Conservation (phyloP, 75 land plant genomes). For the Cupressus sempervirens region DNA sequence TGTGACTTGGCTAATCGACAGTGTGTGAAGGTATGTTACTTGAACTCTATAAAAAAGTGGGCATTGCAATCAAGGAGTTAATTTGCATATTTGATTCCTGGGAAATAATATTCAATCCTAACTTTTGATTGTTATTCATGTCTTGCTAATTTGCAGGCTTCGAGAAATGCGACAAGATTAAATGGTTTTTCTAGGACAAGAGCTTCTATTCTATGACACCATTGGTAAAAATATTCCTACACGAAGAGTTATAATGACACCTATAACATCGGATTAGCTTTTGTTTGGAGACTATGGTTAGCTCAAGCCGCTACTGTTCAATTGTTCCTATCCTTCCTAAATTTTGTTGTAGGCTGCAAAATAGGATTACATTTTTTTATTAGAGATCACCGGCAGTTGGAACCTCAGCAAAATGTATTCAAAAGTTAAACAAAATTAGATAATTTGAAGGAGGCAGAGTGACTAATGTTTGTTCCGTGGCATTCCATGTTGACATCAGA, state of each 20-base stretch:
- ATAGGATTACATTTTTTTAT: not conserved
- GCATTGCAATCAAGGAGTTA: not conserved
- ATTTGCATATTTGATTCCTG: not conserved
- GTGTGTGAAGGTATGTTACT: conserved; percentile 58
- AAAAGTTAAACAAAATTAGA: not conserved
- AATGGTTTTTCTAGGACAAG: not conserved
- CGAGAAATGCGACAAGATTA: conserved; percentile 4
- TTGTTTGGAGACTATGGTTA: not conserved
- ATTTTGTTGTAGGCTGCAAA: not conserved
- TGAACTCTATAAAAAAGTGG: not conserved
- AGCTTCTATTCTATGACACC: conserved; percentile 1
- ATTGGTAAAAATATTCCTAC: conserved; percentile 1
- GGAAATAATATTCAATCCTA: not conserved
- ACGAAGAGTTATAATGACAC: not conserved
- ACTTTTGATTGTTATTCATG: not conserved
- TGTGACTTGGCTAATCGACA: conserved; percentile 46
- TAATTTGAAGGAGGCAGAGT: not conserved
- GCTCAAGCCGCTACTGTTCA: not conserved
- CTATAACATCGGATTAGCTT: conserved; percentile 1
- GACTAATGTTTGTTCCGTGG: not conserved
- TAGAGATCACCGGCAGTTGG: not conserved
- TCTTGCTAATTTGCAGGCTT: conserved; percentile 2
- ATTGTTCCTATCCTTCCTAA: not conserved
- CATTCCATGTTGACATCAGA: not conserved
- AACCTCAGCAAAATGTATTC: not conserved